A percentile compares a stretch with the other conserved stretches of the same genome.
Conservation (phyloP, 257 asterid species). For the Fraxinus excelsior region DNA sequence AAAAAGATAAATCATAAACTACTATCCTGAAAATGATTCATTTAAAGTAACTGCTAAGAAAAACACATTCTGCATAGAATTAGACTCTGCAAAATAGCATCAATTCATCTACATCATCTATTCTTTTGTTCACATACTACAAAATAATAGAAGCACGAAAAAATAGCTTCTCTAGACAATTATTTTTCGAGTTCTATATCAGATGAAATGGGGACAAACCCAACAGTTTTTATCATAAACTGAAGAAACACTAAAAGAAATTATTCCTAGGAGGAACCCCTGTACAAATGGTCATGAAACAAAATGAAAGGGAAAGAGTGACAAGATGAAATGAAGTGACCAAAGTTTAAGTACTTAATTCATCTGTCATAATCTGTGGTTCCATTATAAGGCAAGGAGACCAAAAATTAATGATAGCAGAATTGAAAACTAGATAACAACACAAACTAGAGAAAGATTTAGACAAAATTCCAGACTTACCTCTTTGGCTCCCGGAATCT, state of each 20-base stretch:
- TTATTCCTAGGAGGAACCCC: too few relatives aligned
- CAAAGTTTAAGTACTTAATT: background rate
- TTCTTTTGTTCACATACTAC: background rate
- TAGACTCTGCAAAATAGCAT: background rate
- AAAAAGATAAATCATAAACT: background rate
- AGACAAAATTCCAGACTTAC: constrained; percentile 33
- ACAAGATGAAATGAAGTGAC: background rate
- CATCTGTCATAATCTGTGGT: background rate
- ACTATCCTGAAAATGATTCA: background rate
- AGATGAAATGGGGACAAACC: too few relatives aligned
- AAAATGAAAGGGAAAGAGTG: background rate
- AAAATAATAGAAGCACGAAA: background rate
- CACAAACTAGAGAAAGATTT: background rate
- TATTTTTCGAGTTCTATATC: too few relatives aligned
- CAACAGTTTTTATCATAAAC: too few relatives aligned
- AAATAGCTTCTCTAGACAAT: background rate
- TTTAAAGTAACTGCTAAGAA: background rate
- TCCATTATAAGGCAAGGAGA: background rate
- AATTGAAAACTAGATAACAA: background rate
- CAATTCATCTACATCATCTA: background rate
- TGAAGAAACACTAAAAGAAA: too few relatives aligned
- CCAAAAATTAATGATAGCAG: background rate
- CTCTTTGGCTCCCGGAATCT: constrained; percentile 98
- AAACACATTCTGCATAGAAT: background rate
- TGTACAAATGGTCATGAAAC: background rate